Conservation (phyloP, 1,139 yeast genomes). For the Pichia sp. region DNA sequence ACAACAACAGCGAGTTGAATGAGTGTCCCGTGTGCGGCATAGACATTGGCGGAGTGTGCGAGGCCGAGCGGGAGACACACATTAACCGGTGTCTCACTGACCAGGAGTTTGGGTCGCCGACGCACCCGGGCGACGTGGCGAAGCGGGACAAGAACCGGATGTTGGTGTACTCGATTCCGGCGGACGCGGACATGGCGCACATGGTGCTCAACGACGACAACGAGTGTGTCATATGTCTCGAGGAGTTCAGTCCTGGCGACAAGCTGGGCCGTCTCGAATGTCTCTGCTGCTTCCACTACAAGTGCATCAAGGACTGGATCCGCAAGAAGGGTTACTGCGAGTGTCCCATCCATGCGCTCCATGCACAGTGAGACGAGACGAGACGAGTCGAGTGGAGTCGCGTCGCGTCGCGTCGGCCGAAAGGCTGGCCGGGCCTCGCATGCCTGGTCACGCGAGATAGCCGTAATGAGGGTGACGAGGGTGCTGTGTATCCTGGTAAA, state of each 20-base stretch:
- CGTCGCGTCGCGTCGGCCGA: too few species aligned
- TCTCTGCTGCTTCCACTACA: constrained; percentile 86
- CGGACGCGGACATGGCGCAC: constrained; percentile 7
- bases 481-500: too few species aligned
- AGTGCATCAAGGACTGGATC: constrained; percentile 89
- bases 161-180: constrained; percentile 74
- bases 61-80: constrained; percentile 57
- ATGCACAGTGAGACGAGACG: constrained; percentile 18
- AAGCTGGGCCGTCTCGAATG: constrained; percentile 92
- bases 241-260: constrained; percentile 79
- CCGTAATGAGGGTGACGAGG: too few species aligned
- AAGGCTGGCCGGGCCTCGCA: too few species aligned
- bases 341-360: constrained; percentile 73
- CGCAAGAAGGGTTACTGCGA: constrained; percentile 77
- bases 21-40: constrained; percentile 56
- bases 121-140: constrained; percentile 25
- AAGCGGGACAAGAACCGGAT: constrained; percentile 61
- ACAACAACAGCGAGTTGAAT: constrained; percentile 31
- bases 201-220: constrained; percentile 36
- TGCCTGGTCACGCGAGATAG: too few species aligned
- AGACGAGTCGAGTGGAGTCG: too few species aligned
- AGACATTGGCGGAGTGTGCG: constrained; percentile 34
- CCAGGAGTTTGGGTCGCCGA: constrained; percentile 66
- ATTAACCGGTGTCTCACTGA: constrained; percentile 61
- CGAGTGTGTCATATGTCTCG: constrained; percentile 93